Conservation (phyloP, 2,329 filamentous ascomycete species). For the Cladosporium sp. region DNA sequence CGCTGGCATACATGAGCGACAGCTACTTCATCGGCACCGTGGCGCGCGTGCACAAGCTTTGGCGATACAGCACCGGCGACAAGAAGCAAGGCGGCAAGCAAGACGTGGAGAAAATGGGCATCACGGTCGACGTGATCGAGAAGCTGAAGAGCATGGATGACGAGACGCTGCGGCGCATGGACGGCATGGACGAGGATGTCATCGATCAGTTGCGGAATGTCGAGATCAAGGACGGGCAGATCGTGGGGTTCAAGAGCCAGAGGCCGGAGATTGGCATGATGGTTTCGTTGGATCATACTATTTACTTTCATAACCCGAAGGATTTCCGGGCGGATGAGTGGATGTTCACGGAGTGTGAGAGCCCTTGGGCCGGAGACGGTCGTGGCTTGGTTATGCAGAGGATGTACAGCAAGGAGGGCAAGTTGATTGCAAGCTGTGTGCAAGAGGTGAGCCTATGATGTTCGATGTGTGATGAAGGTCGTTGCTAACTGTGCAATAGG, state of each 20-base stretch:
- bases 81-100: conserved; percentile 19
- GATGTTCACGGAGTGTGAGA: conserved; percentile 77
- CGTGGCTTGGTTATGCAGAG: conserved; percentile 70
- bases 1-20: conserved; percentile 90
- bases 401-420: conserved; percentile 67
- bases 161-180: conserved; percentile 37
- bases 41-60: conserved; percentile 72
- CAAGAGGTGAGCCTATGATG: conserved; percentile 58
- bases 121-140: conserved; percentile 40
- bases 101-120: conserved; percentile 14
- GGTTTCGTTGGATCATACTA: conserved; percentile 70
- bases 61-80: conserved; percentile 55
- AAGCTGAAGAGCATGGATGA: conserved; percentile 43
- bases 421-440: conserved; percentile 69
- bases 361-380: conserved; percentile 73
- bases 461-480: not conserved
- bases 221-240: conserved; percentile 33
- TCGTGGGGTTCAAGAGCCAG: conserved; percentile 44
- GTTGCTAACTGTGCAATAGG: conserved; percentile 35
- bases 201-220: conserved; percentile 44
- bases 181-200: conserved; percentile 48
- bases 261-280: conserved; percentile 72
- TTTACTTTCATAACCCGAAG: conserved; percentile 51
- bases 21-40: conserved; percentile 91
- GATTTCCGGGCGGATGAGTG: conserved; percentile 57